Conservation (phyloP, 2,329 filamentous ascomycete species). For the Colletotrichum chlorophyti region DNA sequence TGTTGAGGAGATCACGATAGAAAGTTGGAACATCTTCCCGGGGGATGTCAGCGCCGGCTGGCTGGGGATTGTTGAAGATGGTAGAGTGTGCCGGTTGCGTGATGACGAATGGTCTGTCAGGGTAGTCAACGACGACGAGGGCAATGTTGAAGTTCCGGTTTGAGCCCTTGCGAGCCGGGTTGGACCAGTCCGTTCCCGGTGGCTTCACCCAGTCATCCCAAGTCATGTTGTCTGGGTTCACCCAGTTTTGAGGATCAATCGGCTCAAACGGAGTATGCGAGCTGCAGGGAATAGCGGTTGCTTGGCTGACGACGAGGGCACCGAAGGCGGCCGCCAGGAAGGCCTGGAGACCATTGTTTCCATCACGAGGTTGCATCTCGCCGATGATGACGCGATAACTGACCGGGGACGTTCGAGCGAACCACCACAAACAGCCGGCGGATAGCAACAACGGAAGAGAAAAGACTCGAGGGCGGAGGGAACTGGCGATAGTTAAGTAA, state of each 20-base stretch:
- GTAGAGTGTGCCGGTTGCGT: conserved; percentile 52
- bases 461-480: background rate
- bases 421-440: background rate
- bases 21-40: conserved; percentile 55
- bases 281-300: conserved; percentile 5
- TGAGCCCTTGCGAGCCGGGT: conserved; percentile 50
- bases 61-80: conserved; percentile 57
- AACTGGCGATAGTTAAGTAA: conserved; percentile 11
- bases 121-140: conserved; percentile 58
- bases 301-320: conserved; percentile 6
- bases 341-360: conserved; percentile 9
- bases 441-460: background rate
- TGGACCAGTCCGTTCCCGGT: conserved; percentile 55
- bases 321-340: conserved; percentile 10
- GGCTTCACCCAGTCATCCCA: conserved; percentile 55
- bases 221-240: conserved; percentile 61
- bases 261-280: conserved; percentile 51
- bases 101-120: conserved; percentile 55
- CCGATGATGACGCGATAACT: background rate
- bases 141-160: conserved; percentile 63
- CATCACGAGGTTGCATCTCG: conserved; percentile 11
- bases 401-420: background rate
- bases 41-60: conserved; percentile 40
- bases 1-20: conserved; percentile 59
- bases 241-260: conserved; percentile 59